Percentiles rank a stretch among this genome's conserved stretches.
These are phyloP conservation scores for Plectosphaerella cucumerina DNA, from an alignment of 2,329 filamentous ascomycete species.

Conservation along the genomic window DNA sequence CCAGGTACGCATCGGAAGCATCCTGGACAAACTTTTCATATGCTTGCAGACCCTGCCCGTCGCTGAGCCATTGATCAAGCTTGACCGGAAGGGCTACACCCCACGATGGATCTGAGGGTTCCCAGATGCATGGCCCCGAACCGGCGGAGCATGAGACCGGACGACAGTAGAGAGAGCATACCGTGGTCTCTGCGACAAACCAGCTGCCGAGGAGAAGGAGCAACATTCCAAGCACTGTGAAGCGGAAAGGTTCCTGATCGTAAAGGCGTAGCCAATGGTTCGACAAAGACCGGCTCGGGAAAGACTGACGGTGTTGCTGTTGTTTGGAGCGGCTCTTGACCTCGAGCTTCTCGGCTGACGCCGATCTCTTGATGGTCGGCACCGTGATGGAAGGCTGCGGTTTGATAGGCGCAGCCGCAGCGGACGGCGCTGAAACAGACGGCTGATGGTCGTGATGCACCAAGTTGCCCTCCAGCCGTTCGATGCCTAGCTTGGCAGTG, in stretches of 20 bases:
- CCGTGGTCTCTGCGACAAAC: slow-evolving; percentile 48
- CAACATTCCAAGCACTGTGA: slow-evolving; percentile 44
- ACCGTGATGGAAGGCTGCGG: too few species aligned
- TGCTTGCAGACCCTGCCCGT: slow-evolving; percentile 41
- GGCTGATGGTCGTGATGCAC: slow-evolving; percentile 29
- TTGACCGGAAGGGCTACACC: slow-evolving; percentile 59
- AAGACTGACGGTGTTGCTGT: too few species aligned
- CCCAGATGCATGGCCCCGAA: slow-evolving; percentile 46
- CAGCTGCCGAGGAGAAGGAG: slow-evolving; percentile 43
- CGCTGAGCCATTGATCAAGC: slow-evolving; percentile 56
- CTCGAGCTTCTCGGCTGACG: too few species aligned
- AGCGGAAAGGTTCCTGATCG: slow-evolving; percentile 31
- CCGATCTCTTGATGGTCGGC: too few species aligned
- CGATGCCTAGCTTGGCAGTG: slow-evolving; percentile 53
- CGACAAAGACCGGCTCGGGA: not conserved
- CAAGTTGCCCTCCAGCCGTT: slow-evolving; percentile 50
- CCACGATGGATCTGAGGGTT: slow-evolving; percentile 54
- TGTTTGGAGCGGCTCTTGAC: too few species aligned
- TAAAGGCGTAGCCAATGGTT: not conserved
- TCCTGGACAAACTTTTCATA: slow-evolving; percentile 35
- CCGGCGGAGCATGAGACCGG: slow-evolving; percentile 42
- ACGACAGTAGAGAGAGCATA: slow-evolving; percentile 51
- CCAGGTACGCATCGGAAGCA: slow-evolving; percentile 41
- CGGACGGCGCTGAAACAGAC: not conserved
- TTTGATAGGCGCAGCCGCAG: not conserved